Conservation (phyloP, 2,329 filamentous ascomycete genomes). For the Epicoccum sorghinum region DNA sequence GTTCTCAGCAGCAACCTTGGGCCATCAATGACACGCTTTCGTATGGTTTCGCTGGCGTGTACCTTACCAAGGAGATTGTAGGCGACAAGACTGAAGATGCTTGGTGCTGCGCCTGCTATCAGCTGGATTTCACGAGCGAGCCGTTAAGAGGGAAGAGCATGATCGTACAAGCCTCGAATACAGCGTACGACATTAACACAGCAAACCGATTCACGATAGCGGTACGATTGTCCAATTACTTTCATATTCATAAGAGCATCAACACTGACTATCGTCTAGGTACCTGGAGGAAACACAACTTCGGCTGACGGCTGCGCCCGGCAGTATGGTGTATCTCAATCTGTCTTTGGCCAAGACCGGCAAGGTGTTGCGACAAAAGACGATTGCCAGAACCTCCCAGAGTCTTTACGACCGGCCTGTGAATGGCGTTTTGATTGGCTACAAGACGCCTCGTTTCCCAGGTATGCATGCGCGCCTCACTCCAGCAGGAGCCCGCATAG, state of each 20-base stretch:
- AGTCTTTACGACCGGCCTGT: conserved; percentile 35
- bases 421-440: conserved; percentile 47
- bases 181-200: conserved; percentile 51
- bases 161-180: conserved; percentile 70
- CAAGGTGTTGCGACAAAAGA: conserved; percentile 36
- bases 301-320: conserved; percentile 40
- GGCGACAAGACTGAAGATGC: conserved; percentile 58
- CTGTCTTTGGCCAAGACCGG: conserved; percentile 40
- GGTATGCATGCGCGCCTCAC: conserved; percentile 23
- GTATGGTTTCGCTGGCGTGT: conserved; percentile 70
- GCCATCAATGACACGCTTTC: conserved; percentile 63
- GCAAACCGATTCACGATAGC: conserved; percentile 45
- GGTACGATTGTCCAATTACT: conserved; percentile 24
- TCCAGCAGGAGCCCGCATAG: not conserved
- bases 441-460: conserved; percentile 41
- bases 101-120: conserved; percentile 73
- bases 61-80: conserved; percentile 48
- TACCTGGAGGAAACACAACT: conserved; percentile 47
- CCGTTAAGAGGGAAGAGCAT: conserved; percentile 65
- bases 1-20: conserved; percentile 67
- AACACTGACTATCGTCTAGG: conserved; percentile 14
- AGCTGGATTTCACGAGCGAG: conserved; percentile 64
- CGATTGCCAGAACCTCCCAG: conserved; percentile 44
- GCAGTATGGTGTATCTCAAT: conserved; percentile 41
- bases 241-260: not conserved